Evolutionary conservation across 768 basidiomycete species (phyloP), one percentile per base, ranked within the genome.

Genomic region (Lentinula sp.): DNA sequence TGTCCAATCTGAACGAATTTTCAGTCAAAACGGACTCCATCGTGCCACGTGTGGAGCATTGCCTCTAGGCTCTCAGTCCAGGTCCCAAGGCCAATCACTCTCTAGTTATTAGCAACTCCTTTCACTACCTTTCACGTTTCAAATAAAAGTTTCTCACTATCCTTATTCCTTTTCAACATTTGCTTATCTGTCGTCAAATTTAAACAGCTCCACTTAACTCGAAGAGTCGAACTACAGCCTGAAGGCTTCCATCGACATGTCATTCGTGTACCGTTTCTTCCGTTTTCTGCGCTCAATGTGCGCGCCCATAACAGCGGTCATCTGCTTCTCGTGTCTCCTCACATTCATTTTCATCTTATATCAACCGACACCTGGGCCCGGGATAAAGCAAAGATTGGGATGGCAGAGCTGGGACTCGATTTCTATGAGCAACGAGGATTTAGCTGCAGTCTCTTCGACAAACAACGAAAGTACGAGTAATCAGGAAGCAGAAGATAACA

Each of bases 371-470:
- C 78, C 78, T 1, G 90, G 90, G 2, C 90, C 90, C 16, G 90
- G 90, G 1, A 70, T 80, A 13, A 70, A 80, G 13, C 90, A 93
- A 67, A 80, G 83, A 49, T 76, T 97, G 18, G 93, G 93, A 32
- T 95, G 93, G 93, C 93, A 95, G 67, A 80, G 88, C 6, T 96
- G 91, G 91, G 93, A 91, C 48, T 68, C 81, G 3, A 78, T 94
- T 0, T 70, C 74, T 2, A 70, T 79, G 28, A 54, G 37, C 32
- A 23, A 7, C 62, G 67, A 21, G 57, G 54, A 43, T 39, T n/a
- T 18, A 21, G 42, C 18, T 32, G 34, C 35, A 21, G 51, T 40
- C 15, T 34, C 57, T 18, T 49, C 61, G 5, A 48, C 46, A 11
- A 21, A 16, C 4, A 48, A 18, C n/a, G 46, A 18, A 28, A 58